Base-by-base conservation (phyloP, 257 asterid genomes). In the Solanum gandarillasii region DNA sequence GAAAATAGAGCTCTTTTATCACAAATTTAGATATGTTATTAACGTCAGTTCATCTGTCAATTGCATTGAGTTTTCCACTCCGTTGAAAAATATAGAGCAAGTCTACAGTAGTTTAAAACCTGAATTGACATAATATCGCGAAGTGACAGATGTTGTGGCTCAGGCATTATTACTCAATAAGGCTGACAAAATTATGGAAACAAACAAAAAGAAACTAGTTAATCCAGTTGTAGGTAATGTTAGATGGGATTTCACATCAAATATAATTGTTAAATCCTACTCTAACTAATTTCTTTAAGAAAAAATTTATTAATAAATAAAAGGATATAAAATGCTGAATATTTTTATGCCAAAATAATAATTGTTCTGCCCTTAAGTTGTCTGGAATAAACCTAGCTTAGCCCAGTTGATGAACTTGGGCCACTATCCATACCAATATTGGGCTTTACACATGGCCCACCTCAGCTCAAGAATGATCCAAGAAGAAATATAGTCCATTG, bases 341-440 rank as follows among this genome's bases (percentile, higher is more conserved):
- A 6, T n/a, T 12, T 25, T 39, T 41, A 38, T 7, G 35, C 23
- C 12, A 41, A 38, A 41, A n/a, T 32, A 76, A 39, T n/a, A 39
- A 39, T 39, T 39, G n/a, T 7, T 76, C 4, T 39, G 7, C 60
- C 58, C 23, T 79, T 41, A n/a, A 8, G 84, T 41, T 78, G 12
- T 12, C 39, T 9, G 3, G 12, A 12, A 16, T 78, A 6, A 76
- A n/a, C 36, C 38, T 2, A 46, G 9, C 27, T 25, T 43, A 81
- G 85, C 39, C 68, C 85, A 81, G 68, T 27, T 81, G 35, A 81
- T 46, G 38, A 29, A 12, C 39, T 46, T 46, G 85, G 85, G 68
- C 85, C 68, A 16, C 39, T 3, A 27, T 81, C 5, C 16, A 13
- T 6, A 14, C 5, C 9, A 6, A 20, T 52, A 52, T 12, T 46